Base-by-base conservation (phyloP, 495 filamentous ascomycete genomes). In the Evansstolkia leycettana region DNA sequence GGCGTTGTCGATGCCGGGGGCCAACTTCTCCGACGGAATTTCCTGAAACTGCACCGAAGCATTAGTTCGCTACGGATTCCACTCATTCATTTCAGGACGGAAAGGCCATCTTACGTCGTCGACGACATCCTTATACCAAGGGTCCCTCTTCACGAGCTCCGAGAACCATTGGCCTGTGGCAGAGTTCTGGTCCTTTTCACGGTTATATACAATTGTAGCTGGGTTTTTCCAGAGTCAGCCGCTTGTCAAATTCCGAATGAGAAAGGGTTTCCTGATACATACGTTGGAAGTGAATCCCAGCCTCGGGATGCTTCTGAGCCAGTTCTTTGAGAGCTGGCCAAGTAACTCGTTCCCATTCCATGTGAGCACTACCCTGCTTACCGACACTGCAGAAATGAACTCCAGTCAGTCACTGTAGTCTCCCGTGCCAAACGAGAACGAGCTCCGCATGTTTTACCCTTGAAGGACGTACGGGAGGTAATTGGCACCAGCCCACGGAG, bases 401-500 rank as follows among this genome's bases (percentile, higher is more conserved):
- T 4, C 20, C n/a, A 35, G 24, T 17, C 8, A 16, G 17, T 32
- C n/a, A n/a, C n/a, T n/a, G n/a, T n/a, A n/a, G n/a, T 9, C 28
- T 19, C 26, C 3, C 12, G n/a, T 17, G 13, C n/a, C n/a, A 15
- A 15, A 29, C 14, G 12, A 4, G 4, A 15, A 12, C 5, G 5
- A 29, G 11, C 4, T 29, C 10, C 11, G 12, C 11, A n/a, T 18
- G 1, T 32, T 27, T 20, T 7, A 13, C 24, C 2, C 1, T 24
- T 30, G 26, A 12, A 20, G 11, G 25, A 52, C 70, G 23, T 61
- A 92, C 84, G 90, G 90, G 42, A 90, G 47, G 41, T 80, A 88
- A 52, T 95, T 94, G 25, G 90, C 92, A 32, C 92, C 90, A 15
- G 90, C 90, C 82, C 84, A 94, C 0, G 90, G 90, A 12, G 84